Evolutionary conservation across 257 asterid species (phyloP), one percentile per base, ranked within the genome.

Genomic region (Nicotiana paniculata): DNA sequence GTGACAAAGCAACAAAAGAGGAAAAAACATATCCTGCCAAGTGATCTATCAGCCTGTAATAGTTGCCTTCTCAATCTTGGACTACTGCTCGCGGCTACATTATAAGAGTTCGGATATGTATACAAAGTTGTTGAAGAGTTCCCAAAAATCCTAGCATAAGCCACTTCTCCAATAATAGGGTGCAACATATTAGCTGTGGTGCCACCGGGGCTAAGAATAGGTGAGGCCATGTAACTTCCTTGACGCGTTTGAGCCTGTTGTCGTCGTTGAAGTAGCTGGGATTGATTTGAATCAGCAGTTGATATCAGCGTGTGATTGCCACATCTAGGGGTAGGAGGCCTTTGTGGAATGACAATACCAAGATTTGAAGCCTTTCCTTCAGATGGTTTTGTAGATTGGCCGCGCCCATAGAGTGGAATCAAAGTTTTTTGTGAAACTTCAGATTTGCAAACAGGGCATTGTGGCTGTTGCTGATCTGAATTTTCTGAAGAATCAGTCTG

Each of bases 401-500:
- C 95, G 11, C 92, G 90, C 17, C 97, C 97, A 32, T 92, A 94
- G 65, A 94, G 93, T 37, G 98, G 97, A 64, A 94, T 89, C 16
- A 94, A 58, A 5, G 89, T 90, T 81, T 88, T 92, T 28, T 89
- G 82, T 0, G 97, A 89, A 26, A 94, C 89, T 67, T 86, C 88
- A 1, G 85, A 83, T 86, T 94, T 92, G 91, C 98, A 94, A 17
- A 92, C 94, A 0, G 98, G 98, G 63, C 98, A 94, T 57, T 90
- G 91, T 0, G 96, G 91, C 59, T 75, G 83, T 26, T 85, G 90
- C 43, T 69, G 81, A 10, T 86, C 90, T 0, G 79, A 55, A 59
- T 84, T 77, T 30, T 89, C 89, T 5, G 77, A 35, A 24, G 88
- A 81, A 54, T 66, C 18, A 4, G 85, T 83, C 13, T 81, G 90